phyloP scores from a whole-genome alignment of 2,329 filamentous ascomycete species.

The Fonsecaea erecta region DNA sequence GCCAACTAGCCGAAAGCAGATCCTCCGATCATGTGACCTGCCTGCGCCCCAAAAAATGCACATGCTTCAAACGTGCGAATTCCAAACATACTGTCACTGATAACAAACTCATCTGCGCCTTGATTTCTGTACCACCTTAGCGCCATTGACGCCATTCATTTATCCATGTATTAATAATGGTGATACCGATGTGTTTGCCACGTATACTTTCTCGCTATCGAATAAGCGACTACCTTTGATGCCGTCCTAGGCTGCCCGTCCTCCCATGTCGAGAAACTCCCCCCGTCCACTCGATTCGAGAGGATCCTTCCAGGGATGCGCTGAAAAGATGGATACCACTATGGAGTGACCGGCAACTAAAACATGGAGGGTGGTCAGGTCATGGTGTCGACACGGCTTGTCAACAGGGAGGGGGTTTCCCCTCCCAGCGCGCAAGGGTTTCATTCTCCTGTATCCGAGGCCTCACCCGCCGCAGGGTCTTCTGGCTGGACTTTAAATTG shows the following conservation, averaged over 20 bases:
- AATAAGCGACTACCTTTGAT: conserved; percentile 10
- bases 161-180: conserved; percentile 19
- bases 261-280: conserved; percentile 8
- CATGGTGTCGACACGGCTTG: neutral
- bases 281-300: conserved; percentile 1
- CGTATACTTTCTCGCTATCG: conserved; percentile 7
- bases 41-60: neutral
- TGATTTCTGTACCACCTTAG: neutral
- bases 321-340: conserved; percentile 4
- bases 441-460: neutral
- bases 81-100: neutral
- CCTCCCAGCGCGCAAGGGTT: neutral
- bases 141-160: conserved; percentile 1
- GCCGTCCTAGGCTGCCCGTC: conserved; percentile 6
- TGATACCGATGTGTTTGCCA: conserved; percentile 7
- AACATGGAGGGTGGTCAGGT: conserved; percentile 19
- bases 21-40: neutral
- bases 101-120: neutral
- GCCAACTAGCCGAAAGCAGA: neutral
- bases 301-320: neutral
- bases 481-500: neutral
- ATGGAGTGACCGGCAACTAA: conserved; percentile 22
- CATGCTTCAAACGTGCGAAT: conserved; percentile 15
- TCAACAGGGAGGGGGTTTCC: neutral
- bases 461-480: conserved; percentile 25